These are phyloP conservation scores for Candida wancherniae DNA, from an alignment of 805 yeast species.

Conservation along the genomic window DNA sequence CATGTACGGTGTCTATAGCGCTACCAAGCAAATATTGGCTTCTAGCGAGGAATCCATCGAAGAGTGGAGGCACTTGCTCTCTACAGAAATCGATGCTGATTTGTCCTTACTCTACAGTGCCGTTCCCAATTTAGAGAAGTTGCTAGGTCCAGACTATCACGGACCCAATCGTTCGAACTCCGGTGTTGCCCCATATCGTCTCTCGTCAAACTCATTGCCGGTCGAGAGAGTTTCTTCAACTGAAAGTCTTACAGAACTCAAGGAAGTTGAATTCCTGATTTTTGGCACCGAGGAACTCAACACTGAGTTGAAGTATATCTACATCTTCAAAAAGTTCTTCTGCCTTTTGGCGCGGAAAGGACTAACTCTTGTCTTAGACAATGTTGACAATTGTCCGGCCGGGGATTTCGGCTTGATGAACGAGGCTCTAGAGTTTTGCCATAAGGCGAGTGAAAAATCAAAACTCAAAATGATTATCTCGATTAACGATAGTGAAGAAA, in stretches of 20 bases:
- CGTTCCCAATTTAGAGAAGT: slow-evolving; percentile 41
- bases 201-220: neutral
- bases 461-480: slow-evolving; percentile 4
- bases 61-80: slow-evolving; percentile 38
- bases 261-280: slow-evolving; percentile 5
- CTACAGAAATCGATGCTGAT: slow-evolving; percentile 37
- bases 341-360: slow-evolving; percentile 40
- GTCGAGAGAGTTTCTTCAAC: neutral
- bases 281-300: slow-evolving; percentile 20
- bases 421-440: slow-evolving; percentile 22
- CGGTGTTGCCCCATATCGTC: slow-evolving; percentile 3
- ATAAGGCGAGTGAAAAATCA: slow-evolving; percentile 3
- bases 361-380: slow-evolving; percentile 43
- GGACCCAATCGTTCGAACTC: slow-evolving; percentile 1
- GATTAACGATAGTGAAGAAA: too few species aligned
- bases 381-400: slow-evolving; percentile 40
- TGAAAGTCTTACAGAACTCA: slow-evolving; percentile 2
- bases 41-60: slow-evolving; percentile 29
- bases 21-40: slow-evolving; percentile 39
- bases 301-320: slow-evolving; percentile 38
- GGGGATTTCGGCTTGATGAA: slow-evolving; percentile 25
- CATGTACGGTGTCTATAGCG: slow-evolving; percentile 33
- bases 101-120: slow-evolving; percentile 35
- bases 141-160: slow-evolving; percentile 41
- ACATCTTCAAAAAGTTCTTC: slow-evolving; percentile 38